A percentile compares a stretch with the other conserved stretches of the same genome.
These are phyloP conservation scores for Phyllostachys edulis DNA, from an alignment of 176 grass and related monocot species.

Conservation along the genomic window DNA sequence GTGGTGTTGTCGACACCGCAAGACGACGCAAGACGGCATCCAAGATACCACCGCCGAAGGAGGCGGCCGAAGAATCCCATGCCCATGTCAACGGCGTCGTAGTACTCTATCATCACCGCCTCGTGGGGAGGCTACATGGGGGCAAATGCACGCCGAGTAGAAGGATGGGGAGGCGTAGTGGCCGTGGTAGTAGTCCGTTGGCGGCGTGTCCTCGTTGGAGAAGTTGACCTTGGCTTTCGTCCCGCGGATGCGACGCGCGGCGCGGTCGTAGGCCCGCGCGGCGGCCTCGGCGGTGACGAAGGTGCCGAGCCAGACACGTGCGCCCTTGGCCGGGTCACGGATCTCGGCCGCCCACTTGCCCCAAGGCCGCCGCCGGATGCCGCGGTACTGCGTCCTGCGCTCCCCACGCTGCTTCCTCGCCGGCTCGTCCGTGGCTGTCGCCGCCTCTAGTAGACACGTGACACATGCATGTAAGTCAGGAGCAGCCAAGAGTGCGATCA, in stretches of 20 bases:
- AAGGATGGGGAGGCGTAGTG: not conserved
- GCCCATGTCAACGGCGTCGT: not conserved
- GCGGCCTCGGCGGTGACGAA: constrained; percentile 65
- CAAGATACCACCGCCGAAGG: not conserved
- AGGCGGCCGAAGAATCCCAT: not conserved
- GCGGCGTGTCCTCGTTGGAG: constrained; percentile 37
- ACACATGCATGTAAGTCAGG: no score
- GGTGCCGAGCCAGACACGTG: constrained; percentile 80
- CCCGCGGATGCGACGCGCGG: constrained; percentile 56
- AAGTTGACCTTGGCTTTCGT: constrained; percentile 74
- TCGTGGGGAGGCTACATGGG: not conserved
- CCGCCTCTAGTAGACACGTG: no score
- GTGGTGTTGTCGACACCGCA: not conserved
- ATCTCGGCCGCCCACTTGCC: constrained; percentile 96
- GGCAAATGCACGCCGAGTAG: not conserved
- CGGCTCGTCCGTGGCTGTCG: not conserved
- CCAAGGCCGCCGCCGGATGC: constrained; percentile 79
- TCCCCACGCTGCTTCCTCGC: constrained; percentile 20
- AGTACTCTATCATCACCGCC: not conserved
- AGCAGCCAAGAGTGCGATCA: not conserved
- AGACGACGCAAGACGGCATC: not conserved
- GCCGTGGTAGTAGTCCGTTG: not conserved
- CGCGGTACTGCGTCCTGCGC: constrained; percentile 35
- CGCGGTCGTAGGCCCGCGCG: constrained; percentile 60
- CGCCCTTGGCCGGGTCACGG: constrained; percentile 74